Evolutionary conservation across 495 filamentous ascomycete species (phyloP), one percentile per base, ranked within the genome.

Genomic region (Penicillium crystallinum): DNA sequence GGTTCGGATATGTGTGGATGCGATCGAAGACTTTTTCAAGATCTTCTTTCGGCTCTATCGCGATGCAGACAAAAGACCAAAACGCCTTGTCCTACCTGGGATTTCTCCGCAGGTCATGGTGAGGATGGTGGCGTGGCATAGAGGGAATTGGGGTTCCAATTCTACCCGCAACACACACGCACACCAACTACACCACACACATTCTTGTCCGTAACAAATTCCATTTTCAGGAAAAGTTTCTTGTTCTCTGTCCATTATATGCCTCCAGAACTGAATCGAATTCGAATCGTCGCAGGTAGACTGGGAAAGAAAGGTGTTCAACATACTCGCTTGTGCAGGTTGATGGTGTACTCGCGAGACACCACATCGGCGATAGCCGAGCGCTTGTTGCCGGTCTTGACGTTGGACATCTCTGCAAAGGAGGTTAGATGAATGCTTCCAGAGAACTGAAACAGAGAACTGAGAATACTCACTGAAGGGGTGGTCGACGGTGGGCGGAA

Each of bases 281-380:
- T 45, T 61, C 45, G 52, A 58, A 49, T 57, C 46, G 55, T 64
- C 59, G 59, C 46, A 53, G 52, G 52, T 56, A 52, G 50, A 39
- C 43, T 41, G 49, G 52, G 60, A 35, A 33, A 27, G 60, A 34
- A 31, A 25, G 49, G 56, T 46, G 57, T 65, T 74, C 67, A 74
- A 89, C 89, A 74, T 95, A 97, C 93, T 75, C 91, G 85, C 85
- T 95, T 97, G 87, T 99, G 93, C 58, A 99, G 78, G 83, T 99
- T 92, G 82, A 99, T 99, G 73, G 93, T 99, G 84, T 97, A 99
- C 81, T 99, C 95, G 82, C 93, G 90, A 53, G 93, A 85, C 69
- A 99, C 93, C 66, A 97, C 95, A 77, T 97, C 91, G 69, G 88
- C 86, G 73, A 97, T 95, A 77, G 93, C 93, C 70, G 91, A 96